Evolutionary conservation across 306 rosid species (phyloP).

Genomic region (Malus asiatica): DNA sequence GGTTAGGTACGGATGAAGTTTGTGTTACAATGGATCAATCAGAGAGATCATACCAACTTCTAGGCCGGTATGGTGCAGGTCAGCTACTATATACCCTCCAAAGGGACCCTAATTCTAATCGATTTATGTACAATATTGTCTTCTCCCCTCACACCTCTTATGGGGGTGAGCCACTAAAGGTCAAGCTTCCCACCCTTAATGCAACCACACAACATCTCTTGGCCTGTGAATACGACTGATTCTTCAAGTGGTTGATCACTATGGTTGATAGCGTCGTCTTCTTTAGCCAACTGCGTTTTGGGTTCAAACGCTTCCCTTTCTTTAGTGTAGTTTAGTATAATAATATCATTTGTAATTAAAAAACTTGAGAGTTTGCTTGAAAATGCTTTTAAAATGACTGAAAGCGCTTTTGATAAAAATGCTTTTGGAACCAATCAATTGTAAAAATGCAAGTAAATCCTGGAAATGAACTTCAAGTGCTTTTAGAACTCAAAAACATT

Average conservation of each 20-base stretch:
- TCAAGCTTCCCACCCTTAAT: constrained; percentile 70
- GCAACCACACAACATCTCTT: constrained; percentile 52
- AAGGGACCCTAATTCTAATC: constrained; percentile 6
- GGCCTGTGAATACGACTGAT: constrained; percentile 17
- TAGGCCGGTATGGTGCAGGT: constrained; percentile 83
- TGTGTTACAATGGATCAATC: constrained; percentile 81
- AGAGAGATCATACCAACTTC: constrained; percentile 82
- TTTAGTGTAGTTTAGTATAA: too few relatives aligned
- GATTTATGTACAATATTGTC: constrained; percentile 44
- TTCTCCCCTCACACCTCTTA: constrained; percentile 42
- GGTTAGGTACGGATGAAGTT: constrained; percentile 55
- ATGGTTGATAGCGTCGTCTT: too few relatives aligned
- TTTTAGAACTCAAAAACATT: too few relatives aligned
- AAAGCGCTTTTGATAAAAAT: too few relatives aligned
- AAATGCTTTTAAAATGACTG: too few relatives aligned
- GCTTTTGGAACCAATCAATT: too few relatives aligned
- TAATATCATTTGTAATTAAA: too few relatives aligned
- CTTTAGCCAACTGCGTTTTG: too few relatives aligned
- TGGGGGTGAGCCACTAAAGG: constrained; percentile 43
- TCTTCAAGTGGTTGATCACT: neutral
- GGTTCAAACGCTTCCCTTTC: too few relatives aligned
- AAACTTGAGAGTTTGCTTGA: too few relatives aligned
- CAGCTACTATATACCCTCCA: constrained; percentile 50
- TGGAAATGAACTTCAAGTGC: too few relatives aligned
- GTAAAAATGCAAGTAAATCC: too few relatives aligned